A percentile compares a stretch with the other conserved stretches of the same genome.
Evolutionary conservation across 306 rosid genomes (phyloP).

Genomic region (Malus sylvestris): DNA sequence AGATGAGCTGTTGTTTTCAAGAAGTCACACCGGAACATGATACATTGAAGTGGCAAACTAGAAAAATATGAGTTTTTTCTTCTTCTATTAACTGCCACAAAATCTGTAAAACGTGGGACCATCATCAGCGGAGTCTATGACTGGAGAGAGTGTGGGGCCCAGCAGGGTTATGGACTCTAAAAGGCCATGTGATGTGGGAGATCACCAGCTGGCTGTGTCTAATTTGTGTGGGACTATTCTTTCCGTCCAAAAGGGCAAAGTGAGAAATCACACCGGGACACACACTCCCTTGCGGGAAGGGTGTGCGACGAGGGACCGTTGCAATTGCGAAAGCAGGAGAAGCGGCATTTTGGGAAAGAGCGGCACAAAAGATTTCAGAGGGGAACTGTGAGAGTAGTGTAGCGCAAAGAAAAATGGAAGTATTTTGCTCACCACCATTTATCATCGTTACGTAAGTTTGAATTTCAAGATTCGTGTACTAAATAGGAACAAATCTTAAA

Average conservation of each 20-base stretch:
- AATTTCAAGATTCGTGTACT: too few relatives aligned
- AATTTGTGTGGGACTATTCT: constrained; percentile 20
- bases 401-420: constrained; percentile 26
- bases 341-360: constrained; percentile 15
- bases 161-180: constrained; percentile 2
- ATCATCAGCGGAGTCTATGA: background rate
- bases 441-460: too few relatives aligned
- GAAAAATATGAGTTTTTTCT: constrained; percentile 4
- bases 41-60: background rate
- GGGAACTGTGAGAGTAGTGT: constrained; percentile 32
- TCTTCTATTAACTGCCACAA: background rate
- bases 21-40: constrained; percentile 4
- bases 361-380: constrained; percentile 12
- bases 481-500: too few relatives aligned
- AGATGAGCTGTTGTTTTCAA: constrained; percentile 7
- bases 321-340: constrained; percentile 18
- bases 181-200: constrained; percentile 54
- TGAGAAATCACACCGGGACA: background rate
- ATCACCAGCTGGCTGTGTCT: constrained; percentile 59
- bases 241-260: constrained; percentile 18
- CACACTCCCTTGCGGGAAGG: background rate
- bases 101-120: constrained; percentile 28
- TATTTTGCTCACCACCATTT: too few relatives aligned
- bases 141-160: constrained; percentile 19
- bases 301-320: constrained; percentile 34